Evolutionary conservation across 192 early-diverging fungal species (phyloP).

Genomic region (Cetraspora pellucida): DNA sequence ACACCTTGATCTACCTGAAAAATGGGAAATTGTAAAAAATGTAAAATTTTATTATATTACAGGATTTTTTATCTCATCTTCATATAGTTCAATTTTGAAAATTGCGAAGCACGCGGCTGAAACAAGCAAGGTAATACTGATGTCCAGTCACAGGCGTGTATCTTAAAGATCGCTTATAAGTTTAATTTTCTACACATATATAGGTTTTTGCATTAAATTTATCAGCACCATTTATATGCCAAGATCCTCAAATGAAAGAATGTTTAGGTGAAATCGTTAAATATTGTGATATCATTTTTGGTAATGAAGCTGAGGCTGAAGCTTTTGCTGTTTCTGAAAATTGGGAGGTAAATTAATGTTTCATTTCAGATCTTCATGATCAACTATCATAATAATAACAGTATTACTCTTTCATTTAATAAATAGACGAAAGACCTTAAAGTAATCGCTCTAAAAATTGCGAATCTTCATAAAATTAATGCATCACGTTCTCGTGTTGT

Average conservation of each 20-base stretch:
- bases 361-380: background rate
- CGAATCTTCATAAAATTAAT: slow-evolving; percentile 82
- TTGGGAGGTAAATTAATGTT: slow-evolving; percentile 42
- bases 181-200: background rate
- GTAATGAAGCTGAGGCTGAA: slow-evolving; percentile 95
- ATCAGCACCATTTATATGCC: slow-evolving; percentile 92
- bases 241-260: slow-evolving; percentile 81
- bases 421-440: slow-evolving; percentile 61
- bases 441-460: slow-evolving; percentile 80
- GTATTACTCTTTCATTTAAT: background rate
- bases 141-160: too few relatives aligned
- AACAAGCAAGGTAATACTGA: slow-evolving; percentile 65
- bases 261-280: slow-evolving; percentile 74
- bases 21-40: slow-evolving; percentile 85
- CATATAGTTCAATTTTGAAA: slow-evolving; percentile 77
- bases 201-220: slow-evolving; percentile 87
- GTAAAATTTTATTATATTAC: slow-evolving; percentile 93
- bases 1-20: slow-evolving; percentile 69
- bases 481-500: slow-evolving; percentile 74
- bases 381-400: too few relatives aligned
- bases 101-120: slow-evolving; percentile 88
- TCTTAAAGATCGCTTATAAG: too few relatives aligned
- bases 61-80: slow-evolving; percentile 94
- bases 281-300: slow-evolving; percentile 93
- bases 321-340: slow-evolving; percentile 78